These are phyloP conservation scores for Hericium rajendrae DNA, from an alignment of 768 basidiomycete species.

Conservation along the genomic window DNA sequence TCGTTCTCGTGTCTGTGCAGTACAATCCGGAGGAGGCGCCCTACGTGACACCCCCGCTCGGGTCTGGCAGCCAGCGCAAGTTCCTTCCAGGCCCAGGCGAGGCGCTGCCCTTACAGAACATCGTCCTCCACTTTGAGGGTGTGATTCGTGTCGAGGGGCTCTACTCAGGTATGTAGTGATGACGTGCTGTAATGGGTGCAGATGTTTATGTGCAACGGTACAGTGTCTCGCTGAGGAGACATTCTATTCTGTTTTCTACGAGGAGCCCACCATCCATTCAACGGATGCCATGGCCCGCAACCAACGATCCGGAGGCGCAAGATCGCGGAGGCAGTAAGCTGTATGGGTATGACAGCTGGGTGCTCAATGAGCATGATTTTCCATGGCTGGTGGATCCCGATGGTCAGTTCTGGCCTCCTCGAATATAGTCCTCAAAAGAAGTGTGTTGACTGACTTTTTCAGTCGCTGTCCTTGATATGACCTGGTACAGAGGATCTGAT, in stretches of 20 bases:
- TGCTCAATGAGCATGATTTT: constrained; percentile 53
- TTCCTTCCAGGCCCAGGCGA: constrained; percentile 80
- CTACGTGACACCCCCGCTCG: constrained; percentile 45
- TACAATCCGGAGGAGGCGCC: constrained; percentile 44
- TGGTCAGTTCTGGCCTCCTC: constrained; percentile 33
- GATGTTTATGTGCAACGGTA: neutral
- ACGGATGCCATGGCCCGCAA: constrained; percentile 74
- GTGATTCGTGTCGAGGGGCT: constrained; percentile 72
- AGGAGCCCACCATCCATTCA: constrained; percentile 67
- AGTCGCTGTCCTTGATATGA: constrained; percentile 65
- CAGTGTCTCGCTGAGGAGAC: constrained; percentile 68
- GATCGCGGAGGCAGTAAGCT: constrained; percentile 22
- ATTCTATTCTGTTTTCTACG: constrained; percentile 67
- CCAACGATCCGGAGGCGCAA: constrained; percentile 31
- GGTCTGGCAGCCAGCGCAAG: constrained; percentile 46
- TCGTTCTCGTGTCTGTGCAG: constrained; percentile 65
- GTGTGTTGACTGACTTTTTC: neutral
- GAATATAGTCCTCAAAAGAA: neutral
- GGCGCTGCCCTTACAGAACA: constrained; percentile 56
- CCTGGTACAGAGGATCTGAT: constrained; percentile 44
- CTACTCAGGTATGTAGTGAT: constrained; percentile 46
- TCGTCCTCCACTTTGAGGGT: constrained; percentile 68
- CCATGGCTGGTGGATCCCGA: constrained; percentile 69
- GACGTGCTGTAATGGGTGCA: neutral
- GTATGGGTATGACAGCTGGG: constrained; percentile 59